Percentiles rank a stretch among this genome's conserved stretches.
Conservation (phyloP, 2,329 filamentous ascomycete species). For the Dactylellina sp. region DNA sequence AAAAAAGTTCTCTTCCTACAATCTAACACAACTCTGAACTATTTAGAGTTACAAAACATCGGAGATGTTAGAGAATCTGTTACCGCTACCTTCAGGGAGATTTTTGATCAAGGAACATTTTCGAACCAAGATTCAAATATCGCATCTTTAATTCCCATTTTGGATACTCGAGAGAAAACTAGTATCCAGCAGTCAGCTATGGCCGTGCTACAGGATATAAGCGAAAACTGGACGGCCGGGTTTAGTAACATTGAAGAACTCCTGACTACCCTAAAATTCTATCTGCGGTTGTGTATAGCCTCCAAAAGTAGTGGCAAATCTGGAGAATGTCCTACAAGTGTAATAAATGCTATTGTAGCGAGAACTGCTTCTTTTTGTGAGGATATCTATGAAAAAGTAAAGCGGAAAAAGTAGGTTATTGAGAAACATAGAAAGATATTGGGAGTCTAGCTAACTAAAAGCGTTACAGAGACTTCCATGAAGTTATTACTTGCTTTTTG, state of each 20-base stretch:
- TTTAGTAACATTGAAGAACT: constrained; percentile 40
- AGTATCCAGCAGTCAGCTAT: constrained; percentile 35
- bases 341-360: constrained; percentile 53
- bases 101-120: constrained; percentile 28
- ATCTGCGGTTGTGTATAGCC: constrained; percentile 34
- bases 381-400: constrained; percentile 50
- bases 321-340: constrained; percentile 15
- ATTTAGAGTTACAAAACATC: constrained; percentile 9
- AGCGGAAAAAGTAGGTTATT: constrained; percentile 44
- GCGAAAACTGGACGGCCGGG: constrained; percentile 51
- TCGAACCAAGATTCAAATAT: constrained; percentile 10
- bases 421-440: neutral
- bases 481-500: constrained; percentile 43
- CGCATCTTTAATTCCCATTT: constrained; percentile 18
- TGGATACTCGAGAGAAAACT: constrained; percentile 18
- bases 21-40: neutral
- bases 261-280: constrained; percentile 30
- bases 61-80: constrained; percentile 24
- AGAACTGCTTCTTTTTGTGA: constrained; percentile 46
- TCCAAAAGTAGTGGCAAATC: constrained; percentile 4
- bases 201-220: constrained; percentile 47
- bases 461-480: constrained; percentile 34
- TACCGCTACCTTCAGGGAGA: constrained; percentile 16
- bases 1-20: neutral
- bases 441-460: neutral